phyloP scores from a whole-genome alignment of 768 basidiomycete genomes.

The Lactifluus volemus region DNA sequence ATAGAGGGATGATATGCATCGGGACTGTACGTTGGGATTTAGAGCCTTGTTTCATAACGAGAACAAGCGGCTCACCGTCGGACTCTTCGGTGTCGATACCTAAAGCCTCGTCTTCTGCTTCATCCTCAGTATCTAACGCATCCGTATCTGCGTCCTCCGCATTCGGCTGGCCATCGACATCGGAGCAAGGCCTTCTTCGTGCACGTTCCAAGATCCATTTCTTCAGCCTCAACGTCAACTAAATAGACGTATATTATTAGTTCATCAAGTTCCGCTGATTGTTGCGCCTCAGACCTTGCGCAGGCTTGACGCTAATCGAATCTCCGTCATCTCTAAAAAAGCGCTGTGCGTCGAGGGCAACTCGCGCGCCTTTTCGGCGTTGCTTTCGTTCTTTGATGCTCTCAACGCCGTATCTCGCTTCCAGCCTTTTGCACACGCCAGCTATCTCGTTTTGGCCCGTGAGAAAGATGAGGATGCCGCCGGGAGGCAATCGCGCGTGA shows the following conservation, averaged over 20 bases:
- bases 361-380: constrained; percentile 23
- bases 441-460: constrained; percentile 95
- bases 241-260: not conserved
- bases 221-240: constrained; percentile 78
- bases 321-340: constrained; percentile 8
- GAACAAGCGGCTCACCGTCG: constrained; percentile 40
- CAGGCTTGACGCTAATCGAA: constrained; percentile 28
- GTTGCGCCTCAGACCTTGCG: constrained; percentile 36
- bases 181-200: constrained; percentile 50
- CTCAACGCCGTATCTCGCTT: constrained; percentile 64
- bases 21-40: constrained; percentile 44
- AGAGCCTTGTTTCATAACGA: constrained; percentile 1
- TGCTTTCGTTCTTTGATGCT: constrained; percentile 47
- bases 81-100: constrained; percentile 56
- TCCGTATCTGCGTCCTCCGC: constrained; percentile 61
- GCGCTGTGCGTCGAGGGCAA: constrained; percentile 3
- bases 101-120: constrained; percentile 43
- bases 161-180: constrained; percentile 45
- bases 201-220: constrained; percentile 53
- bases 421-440: constrained; percentile 73
- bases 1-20: constrained; percentile 91
- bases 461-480: constrained; percentile 88
- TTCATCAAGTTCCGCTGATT: not conserved
- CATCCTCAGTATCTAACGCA: constrained; percentile 66
- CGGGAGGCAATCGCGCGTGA: constrained; percentile 83